Conservation (phyloP, 345 rosid species). For the Microcos paniculata region DNA sequence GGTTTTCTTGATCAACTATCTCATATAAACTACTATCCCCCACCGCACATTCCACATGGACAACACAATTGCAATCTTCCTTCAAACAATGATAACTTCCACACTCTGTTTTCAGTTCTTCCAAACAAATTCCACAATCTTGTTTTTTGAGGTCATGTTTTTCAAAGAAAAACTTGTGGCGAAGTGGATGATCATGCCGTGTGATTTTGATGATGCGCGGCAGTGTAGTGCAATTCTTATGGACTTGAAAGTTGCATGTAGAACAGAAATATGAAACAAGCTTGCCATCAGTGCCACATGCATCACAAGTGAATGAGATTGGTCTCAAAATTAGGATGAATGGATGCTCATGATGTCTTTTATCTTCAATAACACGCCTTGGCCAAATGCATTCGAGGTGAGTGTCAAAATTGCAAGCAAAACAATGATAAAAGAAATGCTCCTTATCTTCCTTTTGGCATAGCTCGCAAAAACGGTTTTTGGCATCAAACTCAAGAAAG, state of each 20-base stretch:
- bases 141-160: not conserved
- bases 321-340: not conserved
- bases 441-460: no score
- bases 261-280: slow-evolving; percentile 6
- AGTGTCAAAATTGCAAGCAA: not conserved
- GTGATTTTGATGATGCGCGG: not conserved
- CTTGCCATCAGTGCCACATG: slow-evolving; percentile 15
- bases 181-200: slow-evolving; percentile 10
- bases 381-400: not conserved
- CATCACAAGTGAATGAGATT: slow-evolving; percentile 12
- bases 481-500: not conserved
- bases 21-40: slow-evolving; percentile 15
- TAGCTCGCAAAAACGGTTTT: not conserved
- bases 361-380: not conserved
- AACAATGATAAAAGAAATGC: not conserved
- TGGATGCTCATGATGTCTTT: not conserved
- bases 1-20: not conserved
- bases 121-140: slow-evolving; percentile 12
- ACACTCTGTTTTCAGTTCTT: slow-evolving; percentile 1
- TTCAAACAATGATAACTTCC: slow-evolving; percentile 20
- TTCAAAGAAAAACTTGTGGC: slow-evolving; percentile 1
- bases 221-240: not conserved
- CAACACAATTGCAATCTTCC: not conserved
- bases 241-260: not conserved
- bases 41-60: slow-evolving; percentile 22